These are phyloP conservation scores for Moelleriella libera DNA, from an alignment of 2,329 filamentous ascomycete species.

Conservation along the genomic window DNA sequence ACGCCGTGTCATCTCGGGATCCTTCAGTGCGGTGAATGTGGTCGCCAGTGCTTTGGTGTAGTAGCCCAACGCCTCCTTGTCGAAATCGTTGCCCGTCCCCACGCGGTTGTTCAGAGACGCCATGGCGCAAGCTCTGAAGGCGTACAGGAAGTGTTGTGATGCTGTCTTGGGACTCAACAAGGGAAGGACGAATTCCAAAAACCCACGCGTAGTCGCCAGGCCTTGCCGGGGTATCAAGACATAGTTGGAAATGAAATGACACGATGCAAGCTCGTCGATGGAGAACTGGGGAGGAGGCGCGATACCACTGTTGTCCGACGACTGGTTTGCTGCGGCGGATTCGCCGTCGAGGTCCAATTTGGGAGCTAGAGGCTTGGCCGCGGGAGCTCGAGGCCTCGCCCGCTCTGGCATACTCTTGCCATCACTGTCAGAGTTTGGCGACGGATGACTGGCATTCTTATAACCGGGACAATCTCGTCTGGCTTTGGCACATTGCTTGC, in stretches of 20 bases:
- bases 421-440: neutral
- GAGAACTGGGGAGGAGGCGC: slow-evolving; percentile 23
- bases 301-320: slow-evolving; percentile 8
- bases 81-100: slow-evolving; percentile 16
- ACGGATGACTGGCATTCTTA: slow-evolving; percentile 51
- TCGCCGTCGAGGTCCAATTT: slow-evolving; percentile 30
- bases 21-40: slow-evolving; percentile 36
- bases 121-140: slow-evolving; percentile 44
- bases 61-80: slow-evolving; percentile 26
- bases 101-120: slow-evolving; percentile 39
- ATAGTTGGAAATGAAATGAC: slow-evolving; percentile 46
- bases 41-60: slow-evolving; percentile 39
- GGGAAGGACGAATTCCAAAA: slow-evolving; percentile 43
- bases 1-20: slow-evolving; percentile 29
- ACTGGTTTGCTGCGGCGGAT: slow-evolving; percentile 12
- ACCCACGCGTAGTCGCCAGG: slow-evolving; percentile 28
- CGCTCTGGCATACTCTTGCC: slow-evolving; percentile 41
- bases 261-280: slow-evolving; percentile 37
- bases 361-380: slow-evolving; percentile 45
- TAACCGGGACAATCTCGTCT: slow-evolving; percentile 50
- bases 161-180: slow-evolving; percentile 29
- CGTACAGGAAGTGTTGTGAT: slow-evolving; percentile 33
- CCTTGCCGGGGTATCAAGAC: slow-evolving; percentile 36
- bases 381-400: slow-evolving; percentile 33
- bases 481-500: slow-evolving; percentile 49